Percentiles rank a stretch among this genome's conserved stretches.
These are phyloP conservation scores for Exutisphaerella laricina DNA, from an alignment of 2,329 filamentous ascomycete species.

Conservation along the genomic window DNA sequence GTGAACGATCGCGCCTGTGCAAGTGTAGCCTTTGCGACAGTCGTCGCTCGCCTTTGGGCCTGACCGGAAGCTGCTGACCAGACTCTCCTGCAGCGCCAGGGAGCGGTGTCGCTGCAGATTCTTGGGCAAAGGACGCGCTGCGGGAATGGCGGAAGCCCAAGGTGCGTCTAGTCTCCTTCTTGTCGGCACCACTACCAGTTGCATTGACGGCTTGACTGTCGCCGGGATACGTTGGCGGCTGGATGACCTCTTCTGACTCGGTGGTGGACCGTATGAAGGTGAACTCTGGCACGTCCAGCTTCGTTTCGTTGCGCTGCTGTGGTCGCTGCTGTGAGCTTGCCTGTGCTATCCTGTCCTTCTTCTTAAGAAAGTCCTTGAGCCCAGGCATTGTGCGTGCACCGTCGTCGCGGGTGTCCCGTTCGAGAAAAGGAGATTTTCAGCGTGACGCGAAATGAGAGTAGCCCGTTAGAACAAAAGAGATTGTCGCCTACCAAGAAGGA, in stretches of 20 bases:
- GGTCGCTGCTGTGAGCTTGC: constrained; percentile 28
- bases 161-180: constrained; percentile 24
- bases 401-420: neutral
- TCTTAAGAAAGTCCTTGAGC: constrained; percentile 57
- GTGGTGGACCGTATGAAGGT: constrained; percentile 83
- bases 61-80: constrained; percentile 19
- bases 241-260: constrained; percentile 68
- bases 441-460: neutral
- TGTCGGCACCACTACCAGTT: constrained; percentile 13
- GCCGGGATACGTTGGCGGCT: constrained; percentile 56
- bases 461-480: constrained; percentile 1
- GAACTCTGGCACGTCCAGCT: constrained; percentile 55
- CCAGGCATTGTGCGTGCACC: constrained; percentile 44
- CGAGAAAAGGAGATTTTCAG: neutral
- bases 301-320: too few species aligned
- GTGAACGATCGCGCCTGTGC: constrained; percentile 47
- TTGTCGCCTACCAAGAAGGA: neutral
- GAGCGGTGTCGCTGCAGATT: constrained; percentile 13
- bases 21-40: constrained; percentile 69
- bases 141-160: constrained; percentile 34
- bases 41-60: constrained; percentile 38
- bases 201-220: constrained; percentile 29
- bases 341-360: constrained; percentile 51
- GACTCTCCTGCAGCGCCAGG: constrained; percentile 10
- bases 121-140: constrained; percentile 27